Percentiles rank a stretch among this genome's conserved stretches.
Conservation (phyloP, 345 rosid genomes). For the Toxicodendron radicans region DNA sequence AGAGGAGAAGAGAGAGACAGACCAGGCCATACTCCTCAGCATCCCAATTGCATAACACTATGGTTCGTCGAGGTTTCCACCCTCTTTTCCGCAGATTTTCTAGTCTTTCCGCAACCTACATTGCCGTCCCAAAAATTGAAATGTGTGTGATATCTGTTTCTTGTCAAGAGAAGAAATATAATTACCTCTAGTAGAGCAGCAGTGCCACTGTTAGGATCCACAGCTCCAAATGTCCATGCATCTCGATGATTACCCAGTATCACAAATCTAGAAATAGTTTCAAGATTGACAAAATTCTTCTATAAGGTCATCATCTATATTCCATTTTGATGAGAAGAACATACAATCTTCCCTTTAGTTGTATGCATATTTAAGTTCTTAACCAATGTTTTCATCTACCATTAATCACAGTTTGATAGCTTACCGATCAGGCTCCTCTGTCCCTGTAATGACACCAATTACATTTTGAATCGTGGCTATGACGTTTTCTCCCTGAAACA, state of each 20-base stretch:
- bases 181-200: conserved; percentile 77
- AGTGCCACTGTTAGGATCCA: conserved; percentile 87
- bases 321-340: not conserved
- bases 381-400: not conserved
- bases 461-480: conserved; percentile 74
- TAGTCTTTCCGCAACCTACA: conserved; percentile 68
- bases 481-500: conserved; percentile 57
- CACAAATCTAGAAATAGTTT: conserved; percentile 48
- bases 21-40: conserved; percentile 93
- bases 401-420: not conserved
- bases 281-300: not conserved
- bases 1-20: conserved; percentile 22
- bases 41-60: conserved; percentile 81
- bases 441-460: conserved; percentile 73
- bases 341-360: not conserved
- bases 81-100: conserved; percentile 58
- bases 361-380: not conserved
- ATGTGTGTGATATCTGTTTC: not conserved
- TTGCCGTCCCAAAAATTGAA: not conserved
- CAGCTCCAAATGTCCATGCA: conserved; percentile 95
- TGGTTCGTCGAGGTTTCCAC: conserved; percentile 81
- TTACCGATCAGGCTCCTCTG: conserved; percentile 84
- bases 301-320: not conserved
- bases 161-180: not conserved
- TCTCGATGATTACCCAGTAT: conserved; percentile 85